Percentiles rank a stretch among this genome's conserved stretches.
These are phyloP conservation scores for Colletotrichum somersetense DNA, from an alignment of 2,329 filamentous ascomycete species.

Conservation along the genomic window DNA sequence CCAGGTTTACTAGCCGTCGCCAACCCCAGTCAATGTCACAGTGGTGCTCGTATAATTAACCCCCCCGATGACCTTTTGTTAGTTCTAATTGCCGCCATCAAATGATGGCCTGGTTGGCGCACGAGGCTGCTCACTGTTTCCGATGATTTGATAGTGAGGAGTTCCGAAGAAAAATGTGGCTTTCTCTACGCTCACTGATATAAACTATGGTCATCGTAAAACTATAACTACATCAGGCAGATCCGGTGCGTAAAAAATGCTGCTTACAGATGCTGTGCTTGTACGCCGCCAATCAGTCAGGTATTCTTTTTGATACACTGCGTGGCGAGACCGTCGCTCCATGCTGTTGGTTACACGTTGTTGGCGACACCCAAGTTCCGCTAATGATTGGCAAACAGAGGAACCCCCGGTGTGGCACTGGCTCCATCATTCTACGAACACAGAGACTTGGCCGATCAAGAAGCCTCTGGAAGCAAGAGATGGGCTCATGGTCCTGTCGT, in stretches of 20 bases:
- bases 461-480: conserved; percentile 2
- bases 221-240: neutral
- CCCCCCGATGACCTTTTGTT: neutral
- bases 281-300: neutral
- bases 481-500: neutral
- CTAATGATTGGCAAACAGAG: neutral
- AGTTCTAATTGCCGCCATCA: neutral
- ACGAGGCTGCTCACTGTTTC: conserved; percentile 11
- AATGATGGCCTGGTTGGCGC: neutral
- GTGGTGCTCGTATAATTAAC: neutral
- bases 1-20: neutral
- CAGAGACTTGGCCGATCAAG: neutral
- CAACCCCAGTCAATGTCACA: neutral
- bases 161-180: neutral
- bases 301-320: neutral
- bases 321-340: no score
- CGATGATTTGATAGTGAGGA: conserved; percentile 7
- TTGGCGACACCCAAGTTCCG: neutral
- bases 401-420: neutral
- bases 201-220: neutral
- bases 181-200: neutral
- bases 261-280: neutral
- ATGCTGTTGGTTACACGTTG: neutral
- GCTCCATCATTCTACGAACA: neutral
- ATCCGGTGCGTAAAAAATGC: no score